A percentile compares a stretch with the other conserved stretches of the same genome.
phyloP scores from a whole-genome alignment of 176 grass and related monocot genomes.

The Carex pumila region DNA sequence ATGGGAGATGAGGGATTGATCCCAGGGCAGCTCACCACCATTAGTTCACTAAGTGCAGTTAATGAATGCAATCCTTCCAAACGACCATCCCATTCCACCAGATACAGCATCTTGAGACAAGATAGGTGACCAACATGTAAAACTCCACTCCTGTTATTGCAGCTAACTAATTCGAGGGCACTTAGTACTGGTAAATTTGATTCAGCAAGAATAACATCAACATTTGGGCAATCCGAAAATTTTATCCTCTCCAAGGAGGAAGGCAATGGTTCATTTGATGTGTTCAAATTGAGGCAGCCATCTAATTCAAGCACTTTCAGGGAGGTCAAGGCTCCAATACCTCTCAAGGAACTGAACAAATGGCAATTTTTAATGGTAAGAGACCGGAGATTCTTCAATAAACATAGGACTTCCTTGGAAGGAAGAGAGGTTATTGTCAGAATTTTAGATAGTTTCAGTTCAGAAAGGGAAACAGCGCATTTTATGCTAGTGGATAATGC shows the following conservation, averaged over 20 bases:
- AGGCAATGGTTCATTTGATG: background rate
- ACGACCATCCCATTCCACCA: background rate
- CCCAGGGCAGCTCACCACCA: rapidly evolving
- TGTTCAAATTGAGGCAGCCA: background rate
- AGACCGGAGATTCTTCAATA: background rate
- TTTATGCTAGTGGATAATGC: background rate
- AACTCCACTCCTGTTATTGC: too few species aligned
- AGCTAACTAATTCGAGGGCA: too few species aligned
- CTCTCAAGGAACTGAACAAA: background rate
- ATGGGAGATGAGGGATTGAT: background rate
- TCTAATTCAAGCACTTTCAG: background rate
- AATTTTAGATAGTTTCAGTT: background rate
- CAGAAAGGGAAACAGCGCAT: background rate
- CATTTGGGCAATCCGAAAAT: background rate
- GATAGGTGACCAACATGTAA: background rate
- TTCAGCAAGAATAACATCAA: background rate
- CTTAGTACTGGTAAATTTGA: too few species aligned
- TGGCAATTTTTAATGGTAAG: background rate
- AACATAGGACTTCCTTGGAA: background rate
- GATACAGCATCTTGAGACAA: background rate
- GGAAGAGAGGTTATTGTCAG: background rate
- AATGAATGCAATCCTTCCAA: background rate
- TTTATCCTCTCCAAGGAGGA: background rate
- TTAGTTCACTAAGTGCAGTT: too few species aligned
- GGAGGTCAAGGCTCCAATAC: background rate